Evolutionary conservation across 306 rosid genomes (phyloP).

Genomic region (Dicorynia guianensis): DNA sequence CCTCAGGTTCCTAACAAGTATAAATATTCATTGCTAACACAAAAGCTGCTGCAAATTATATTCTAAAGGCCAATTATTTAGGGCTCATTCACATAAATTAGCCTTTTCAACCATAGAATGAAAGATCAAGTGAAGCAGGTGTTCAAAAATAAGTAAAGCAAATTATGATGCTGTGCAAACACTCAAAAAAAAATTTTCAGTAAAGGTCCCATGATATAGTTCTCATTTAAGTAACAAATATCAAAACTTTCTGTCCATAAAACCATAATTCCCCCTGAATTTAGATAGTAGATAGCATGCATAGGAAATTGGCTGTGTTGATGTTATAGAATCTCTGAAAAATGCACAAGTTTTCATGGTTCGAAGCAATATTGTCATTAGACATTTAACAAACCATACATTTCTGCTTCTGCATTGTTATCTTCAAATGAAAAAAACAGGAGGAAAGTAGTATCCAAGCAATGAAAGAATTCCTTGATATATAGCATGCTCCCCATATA

Average conservation of each 20-base stretch:
- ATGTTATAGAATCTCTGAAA: constrained; percentile 16
- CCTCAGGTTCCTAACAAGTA: too few species aligned
- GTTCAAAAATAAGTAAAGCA: constrained; percentile 6
- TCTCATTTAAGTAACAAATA: constrained; percentile 26
- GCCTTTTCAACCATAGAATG: constrained; percentile 27
- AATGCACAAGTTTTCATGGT: constrained; percentile 13
- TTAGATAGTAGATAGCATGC: constrained; percentile 29
- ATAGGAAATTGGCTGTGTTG: constrained; percentile 21
- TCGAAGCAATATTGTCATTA: constrained; percentile 20
- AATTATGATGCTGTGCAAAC: constrained; percentile 7
- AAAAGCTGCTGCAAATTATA: constrained; percentile 9
- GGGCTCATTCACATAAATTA: constrained; percentile 26
- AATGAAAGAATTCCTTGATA: constrained; percentile 32
- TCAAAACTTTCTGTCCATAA: not conserved
- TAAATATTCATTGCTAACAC: constrained; percentile 11
- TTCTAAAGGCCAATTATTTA: constrained; percentile 28
- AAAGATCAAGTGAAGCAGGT: constrained; percentile 6
- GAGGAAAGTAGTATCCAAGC: constrained; percentile 19
- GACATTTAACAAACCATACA: too few species aligned
- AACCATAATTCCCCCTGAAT: constrained; percentile 2
- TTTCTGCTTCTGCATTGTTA: not conserved
- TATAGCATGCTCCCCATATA: constrained; percentile 25
- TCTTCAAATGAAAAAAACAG: constrained; percentile 28
- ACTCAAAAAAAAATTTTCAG: not conserved
- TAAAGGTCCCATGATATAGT: not conserved